Base-by-base conservation (phyloP, 495 filamentous ascomycete species). In the Xylaria palmicola region DNA sequence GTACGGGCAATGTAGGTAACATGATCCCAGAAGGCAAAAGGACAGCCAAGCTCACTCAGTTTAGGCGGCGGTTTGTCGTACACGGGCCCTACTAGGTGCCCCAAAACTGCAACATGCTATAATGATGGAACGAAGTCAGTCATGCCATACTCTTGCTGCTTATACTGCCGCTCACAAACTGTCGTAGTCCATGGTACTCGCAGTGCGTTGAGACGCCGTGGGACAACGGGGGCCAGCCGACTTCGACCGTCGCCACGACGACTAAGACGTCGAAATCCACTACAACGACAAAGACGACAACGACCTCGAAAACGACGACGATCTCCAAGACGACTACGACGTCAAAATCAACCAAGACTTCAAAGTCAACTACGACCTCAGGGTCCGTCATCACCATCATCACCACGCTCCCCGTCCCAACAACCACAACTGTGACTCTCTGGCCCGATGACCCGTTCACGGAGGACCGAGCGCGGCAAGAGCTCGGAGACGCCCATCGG, bases 61-160 rank as follows among this genome's bases (percentile, higher is more conserved):
- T 0, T 13, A 56, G 52, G 52, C 24, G 52, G 52, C 17, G 52
- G 52, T 32, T 12, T 56, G n/a, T 30, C 32, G 9, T 56, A 56
- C 36, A 56, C 24, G 13, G 52, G 52, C 52, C 52, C 52, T 29
- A 56, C 12, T 9, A 29, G 1, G 8, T 56, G 52, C 4, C 52
- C 52, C 19, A 56, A 43, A 37, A 41, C 52, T 3, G 52, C 37
- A 32, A 56, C 52, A 30, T 56, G 52, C 17, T 56, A 56, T 17
- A 56, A 15, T 15, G 26, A 32, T 15, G 37, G 13, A 43, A 56
- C 52, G 9, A 56, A 56, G 52, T 44, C 9, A 44, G 53, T 56
- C 12, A n/a, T n/a, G 8, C n/a, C 37, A 15, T n/a, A 9, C 24
- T 29, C 52, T 15, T 40, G 36, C 6, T 17, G 10, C 20, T 20